Evolutionary conservation across 495 filamentous ascomycete species (phyloP), one percentile per base, ranked within the genome.

Genomic region (Podospora pseudoanserina): DNA sequence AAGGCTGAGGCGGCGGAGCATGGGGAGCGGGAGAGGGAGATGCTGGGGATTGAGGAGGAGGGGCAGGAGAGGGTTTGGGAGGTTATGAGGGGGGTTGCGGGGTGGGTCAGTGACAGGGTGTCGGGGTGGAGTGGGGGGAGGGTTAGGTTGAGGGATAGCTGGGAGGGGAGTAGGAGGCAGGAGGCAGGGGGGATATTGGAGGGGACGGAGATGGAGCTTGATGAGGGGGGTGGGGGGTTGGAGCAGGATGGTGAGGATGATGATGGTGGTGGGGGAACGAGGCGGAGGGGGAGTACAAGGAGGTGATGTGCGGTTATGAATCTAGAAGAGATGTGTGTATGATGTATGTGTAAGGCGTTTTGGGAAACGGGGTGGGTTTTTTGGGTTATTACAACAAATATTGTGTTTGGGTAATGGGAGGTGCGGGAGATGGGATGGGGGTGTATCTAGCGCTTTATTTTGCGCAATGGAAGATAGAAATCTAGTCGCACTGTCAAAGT

Each of bases 1-100:
- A 95, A 93, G 83, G 92, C 92, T 3, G 95, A 99, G 75, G 93
- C 92, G 60, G 88, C 92, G 16, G 94, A 96, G 78, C 89, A 94
- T 71, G 78, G 85, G 72, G 69, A 77, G 44, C 28, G 54, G 20
- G 61, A 67, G 3, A 64, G 68, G 23, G 81, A 78, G 9, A 73
- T 80, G 11, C 9, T 63, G 30, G 61, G 30, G 32, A 11, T 39
- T 28, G 80, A 79, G 60, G 67, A 76, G 0, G 82, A 80, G 27
- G 75, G 80, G 18, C 87, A 95, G 71, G 91, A 94, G 68, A 83
- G 83, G 61, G 70, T 95, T 15, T 95, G 91, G 91, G 81, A 77
- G 13, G 67, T 88, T 15, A 86, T 95, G 62, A 84, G 84, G 69
- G 79, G 75, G 9, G 78, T 85, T 0, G 88, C 86, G 5, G 73